Percentiles rank a stretch among this genome's conserved stretches.
Evolutionary conservation across 164 flowering plant species (phyloP).

Genomic region (Saururus chinensis): DNA sequence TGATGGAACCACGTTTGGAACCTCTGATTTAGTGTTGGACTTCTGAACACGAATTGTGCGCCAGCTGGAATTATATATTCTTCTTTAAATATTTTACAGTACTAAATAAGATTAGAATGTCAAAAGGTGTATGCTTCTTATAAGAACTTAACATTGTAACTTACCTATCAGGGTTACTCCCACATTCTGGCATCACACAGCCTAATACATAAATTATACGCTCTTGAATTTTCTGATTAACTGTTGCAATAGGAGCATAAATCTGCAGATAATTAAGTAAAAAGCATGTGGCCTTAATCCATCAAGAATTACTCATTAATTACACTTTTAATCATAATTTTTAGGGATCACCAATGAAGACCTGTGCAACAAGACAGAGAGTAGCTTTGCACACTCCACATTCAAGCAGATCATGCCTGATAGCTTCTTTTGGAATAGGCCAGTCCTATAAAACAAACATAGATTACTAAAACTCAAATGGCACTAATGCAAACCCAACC

Average conservation of each 20-base stretch:
- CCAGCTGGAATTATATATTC: slow-evolving; percentile 44
- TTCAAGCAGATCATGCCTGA: slow-evolving; percentile 28
- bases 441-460: slow-evolving; percentile 47
- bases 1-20: slow-evolving; percentile 11
- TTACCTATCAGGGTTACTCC: slow-evolving; percentile 41
- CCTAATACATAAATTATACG: slow-evolving; percentile 65
- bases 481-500: neutral
- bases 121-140: neutral
- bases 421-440: slow-evolving; percentile 28
- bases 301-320: neutral
- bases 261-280: slow-evolving; percentile 47
- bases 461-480: neutral
- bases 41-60: slow-evolving; percentile 71
- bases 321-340: neutral
- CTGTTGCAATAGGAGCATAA: slow-evolving; percentile 59
- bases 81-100: neutral
- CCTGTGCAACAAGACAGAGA: slow-evolving; percentile 75
- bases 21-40: slow-evolving; percentile 4
- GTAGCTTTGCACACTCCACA: slow-evolving; percentile 47
- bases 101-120: neutral
- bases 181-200: slow-evolving; percentile 50
- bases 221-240: slow-evolving; percentile 39
- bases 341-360: slow-evolving; percentile 5
- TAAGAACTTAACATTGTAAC: neutral
- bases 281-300: neutral